Conservation (phyloP, 2,329 filamentous ascomycete species). For the Kalmusia sp. region DNA sequence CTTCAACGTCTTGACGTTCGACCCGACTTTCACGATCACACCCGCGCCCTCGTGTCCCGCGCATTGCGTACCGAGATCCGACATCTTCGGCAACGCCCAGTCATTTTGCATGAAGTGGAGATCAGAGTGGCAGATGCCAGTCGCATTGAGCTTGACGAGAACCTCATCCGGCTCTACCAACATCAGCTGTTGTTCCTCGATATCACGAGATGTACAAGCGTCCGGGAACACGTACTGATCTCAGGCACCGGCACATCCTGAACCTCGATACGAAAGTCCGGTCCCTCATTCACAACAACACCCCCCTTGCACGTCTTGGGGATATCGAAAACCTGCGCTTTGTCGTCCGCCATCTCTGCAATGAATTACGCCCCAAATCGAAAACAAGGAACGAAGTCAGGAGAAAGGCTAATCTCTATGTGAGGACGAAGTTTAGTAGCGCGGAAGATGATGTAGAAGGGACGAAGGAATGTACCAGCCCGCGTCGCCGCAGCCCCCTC, state of each 20-base stretch:
- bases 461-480: neutral
- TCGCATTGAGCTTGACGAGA: conserved; percentile 64
- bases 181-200: neutral
- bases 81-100: conserved; percentile 45
- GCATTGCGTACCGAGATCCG: neutral
- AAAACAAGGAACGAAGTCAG: too few relatives aligned
- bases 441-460: neutral
- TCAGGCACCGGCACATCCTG: conserved; percentile 57
- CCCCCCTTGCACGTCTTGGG: conserved; percentile 60
- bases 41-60: conserved; percentile 54
- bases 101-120: conserved; percentile 65
- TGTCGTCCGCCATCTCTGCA: conserved; percentile 32
- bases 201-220: neutral
- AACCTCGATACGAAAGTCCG: conserved; percentile 57
- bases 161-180: conserved; percentile 59
- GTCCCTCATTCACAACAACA: conserved; percentile 61
- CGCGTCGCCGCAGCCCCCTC: neutral
- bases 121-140: conserved; percentile 65
- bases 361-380: neutral
- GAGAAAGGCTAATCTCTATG: too few relatives aligned
- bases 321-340: conserved; percentile 46
- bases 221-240: conserved; percentile 43
- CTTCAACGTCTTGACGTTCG: conserved; percentile 59
- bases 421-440: neutral
- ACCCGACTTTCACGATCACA: conserved; percentile 63